Evolutionary conservation across 148 eudicot species (phyloP).

Genomic region (Arctostaphylos glauca): DNA sequence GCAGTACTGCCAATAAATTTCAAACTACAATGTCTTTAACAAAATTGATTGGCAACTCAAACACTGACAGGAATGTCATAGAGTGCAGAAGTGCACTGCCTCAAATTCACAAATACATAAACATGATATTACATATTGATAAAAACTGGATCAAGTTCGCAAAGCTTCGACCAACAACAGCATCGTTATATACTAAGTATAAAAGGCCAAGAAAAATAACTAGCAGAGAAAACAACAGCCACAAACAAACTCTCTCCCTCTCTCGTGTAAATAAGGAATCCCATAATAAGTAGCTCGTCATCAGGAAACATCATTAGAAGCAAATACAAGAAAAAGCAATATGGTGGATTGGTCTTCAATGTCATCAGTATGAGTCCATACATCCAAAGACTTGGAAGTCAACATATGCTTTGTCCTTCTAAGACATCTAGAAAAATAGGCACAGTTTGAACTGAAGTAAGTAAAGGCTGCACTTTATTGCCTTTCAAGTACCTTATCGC

Average conservation of each 20-base stretch:
- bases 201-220: neutral
- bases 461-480: neutral
- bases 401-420: too few species aligned
- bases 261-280: neutral
- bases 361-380: neutral
- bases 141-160: neutral
- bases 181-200: neutral
- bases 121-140: neutral
- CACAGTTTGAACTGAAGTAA: neutral
- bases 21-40: neutral
- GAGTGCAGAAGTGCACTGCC: neutral
- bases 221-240: neutral
- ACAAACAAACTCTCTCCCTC: neutral
- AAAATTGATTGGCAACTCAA: neutral
- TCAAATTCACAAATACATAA: neutral
- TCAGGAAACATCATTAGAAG: neutral
- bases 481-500: neutral
- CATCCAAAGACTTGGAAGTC: neutral
- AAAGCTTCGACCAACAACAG: neutral
- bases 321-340: neutral
- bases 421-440: neutral
- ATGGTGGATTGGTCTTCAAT: neutral
- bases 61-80: neutral
- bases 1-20: neutral
- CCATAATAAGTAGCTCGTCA: neutral